A percentile compares a stretch with the other conserved stretches of the same genome.
phyloP scores from a whole-genome alignment of 139 green algal species.

The Mychonastes homosphaera region DNA sequence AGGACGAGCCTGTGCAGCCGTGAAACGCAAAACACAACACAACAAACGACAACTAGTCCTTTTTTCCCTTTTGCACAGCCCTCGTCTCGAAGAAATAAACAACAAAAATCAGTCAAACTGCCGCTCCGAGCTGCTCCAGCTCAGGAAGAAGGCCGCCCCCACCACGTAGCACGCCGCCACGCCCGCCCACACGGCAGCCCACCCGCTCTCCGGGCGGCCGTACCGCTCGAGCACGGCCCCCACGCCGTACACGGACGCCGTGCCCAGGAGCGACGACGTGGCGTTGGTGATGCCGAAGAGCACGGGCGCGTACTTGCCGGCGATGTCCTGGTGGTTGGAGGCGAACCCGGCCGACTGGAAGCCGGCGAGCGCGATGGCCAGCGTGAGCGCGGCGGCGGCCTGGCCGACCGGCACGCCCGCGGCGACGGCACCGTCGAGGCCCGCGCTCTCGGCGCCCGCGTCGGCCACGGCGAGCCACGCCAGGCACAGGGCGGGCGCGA shows the following conservation, averaged over 20 bases:
- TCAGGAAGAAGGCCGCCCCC: conserved; percentile 31
- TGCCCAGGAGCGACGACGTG: conserved; percentile 42
- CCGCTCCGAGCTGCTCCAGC: conserved; percentile 40
- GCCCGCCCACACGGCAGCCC: conserved; percentile 42
- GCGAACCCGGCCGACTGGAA: conserved; percentile 57
- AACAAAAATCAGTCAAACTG: conserved; percentile 42
- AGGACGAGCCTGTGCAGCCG: not conserved
- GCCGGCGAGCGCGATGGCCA: conserved; percentile 40
- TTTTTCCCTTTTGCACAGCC: not conserved
- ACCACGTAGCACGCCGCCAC: conserved; percentile 44
- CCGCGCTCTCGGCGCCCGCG: not conserved
- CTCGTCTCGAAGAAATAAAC: not conserved
- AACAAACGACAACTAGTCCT: not conserved
- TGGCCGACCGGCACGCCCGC: conserved; percentile 10
- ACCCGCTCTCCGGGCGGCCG: too few species aligned
- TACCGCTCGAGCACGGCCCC: conserved; percentile 47
- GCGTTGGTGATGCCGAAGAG: conserved; percentile 75
- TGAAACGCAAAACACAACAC: not conserved
- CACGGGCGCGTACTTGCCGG: conserved; percentile 41
- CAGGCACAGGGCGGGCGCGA: conserved; percentile 39
- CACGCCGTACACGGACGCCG: conserved; percentile 40
- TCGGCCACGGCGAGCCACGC: conserved; percentile 33
- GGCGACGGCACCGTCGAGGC: not conserved
- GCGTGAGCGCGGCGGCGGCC: conserved; percentile 38
- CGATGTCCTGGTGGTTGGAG: conserved; percentile 73